Conservation (phyloP, 169 alveolate species). For the Eimeria necatrix region DNA sequence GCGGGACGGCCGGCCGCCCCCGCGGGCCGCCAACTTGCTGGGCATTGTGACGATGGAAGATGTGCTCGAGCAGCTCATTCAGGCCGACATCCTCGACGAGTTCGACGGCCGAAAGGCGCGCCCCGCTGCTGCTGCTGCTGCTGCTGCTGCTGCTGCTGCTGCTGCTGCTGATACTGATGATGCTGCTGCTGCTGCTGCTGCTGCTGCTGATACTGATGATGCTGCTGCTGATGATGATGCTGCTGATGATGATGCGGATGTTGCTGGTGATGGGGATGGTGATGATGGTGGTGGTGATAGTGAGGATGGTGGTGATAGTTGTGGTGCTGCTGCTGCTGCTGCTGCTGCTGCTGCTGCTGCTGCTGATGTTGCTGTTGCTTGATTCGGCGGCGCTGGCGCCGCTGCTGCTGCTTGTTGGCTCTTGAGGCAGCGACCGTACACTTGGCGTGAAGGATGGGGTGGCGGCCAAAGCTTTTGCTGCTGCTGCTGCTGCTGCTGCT, state of each 20-base stretch:
- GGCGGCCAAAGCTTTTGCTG: background rate
- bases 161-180: background rate
- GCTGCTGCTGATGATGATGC: background rate
- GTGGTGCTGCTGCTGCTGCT: too few relatives aligned
- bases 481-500: background rate
- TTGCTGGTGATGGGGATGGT: too few relatives aligned
- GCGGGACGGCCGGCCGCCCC: conserved; percentile 39
- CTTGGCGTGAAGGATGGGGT: too few relatives aligned
- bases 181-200: background rate
- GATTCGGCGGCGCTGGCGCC: too few relatives aligned
- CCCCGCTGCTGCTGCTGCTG: background rate
- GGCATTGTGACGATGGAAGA: conserved; percentile 81
- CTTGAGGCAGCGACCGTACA: too few relatives aligned
- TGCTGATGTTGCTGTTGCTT: too few relatives aligned
- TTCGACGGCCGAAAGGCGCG: conserved; percentile 52
- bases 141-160: background rate
- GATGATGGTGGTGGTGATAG: too few relatives aligned
- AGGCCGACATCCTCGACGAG: conserved; percentile 78
- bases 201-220: background rate
- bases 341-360: too few relatives aligned
- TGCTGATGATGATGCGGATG: background rate
- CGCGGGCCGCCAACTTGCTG: conserved; percentile 14
- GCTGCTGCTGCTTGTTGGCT: too few relatives aligned
- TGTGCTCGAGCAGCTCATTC: conserved; percentile 80
- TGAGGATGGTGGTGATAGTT: too few relatives aligned